phyloP scores from a whole-genome alignment of 2,329 filamentous ascomycete species.

The Exophiala calicioides region DNA sequence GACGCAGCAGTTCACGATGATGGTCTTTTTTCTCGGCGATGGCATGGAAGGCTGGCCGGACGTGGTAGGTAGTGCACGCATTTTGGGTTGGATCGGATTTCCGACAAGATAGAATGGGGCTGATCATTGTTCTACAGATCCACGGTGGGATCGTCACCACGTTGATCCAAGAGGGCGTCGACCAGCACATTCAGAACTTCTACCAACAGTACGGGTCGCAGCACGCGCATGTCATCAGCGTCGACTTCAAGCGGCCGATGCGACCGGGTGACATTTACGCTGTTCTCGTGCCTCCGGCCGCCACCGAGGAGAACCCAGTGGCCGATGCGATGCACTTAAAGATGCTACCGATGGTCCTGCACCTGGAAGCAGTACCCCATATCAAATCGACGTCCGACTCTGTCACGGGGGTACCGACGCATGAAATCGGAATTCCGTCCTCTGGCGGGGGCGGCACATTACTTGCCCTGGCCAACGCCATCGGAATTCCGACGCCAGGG shows the following conservation, averaged over 20 bases:
- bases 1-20: constrained; percentile 59
- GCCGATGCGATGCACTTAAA: constrained; percentile 13
- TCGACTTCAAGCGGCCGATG: constrained; percentile 65
- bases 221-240: constrained; percentile 56
- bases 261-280: constrained; percentile 64
- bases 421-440: constrained; percentile 13
- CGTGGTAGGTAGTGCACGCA: constrained; percentile 45
- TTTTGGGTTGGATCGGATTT: background rate
- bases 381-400: constrained; percentile 40
- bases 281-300: constrained; percentile 47
- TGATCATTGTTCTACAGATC: constrained; percentile 13
- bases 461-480: constrained; percentile 24
- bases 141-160: constrained; percentile 73
- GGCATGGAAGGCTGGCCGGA: constrained; percentile 69
- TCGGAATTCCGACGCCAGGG: too few species aligned
- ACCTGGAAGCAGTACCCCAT: constrained; percentile 38
- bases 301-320: constrained; percentile 8
- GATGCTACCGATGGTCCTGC: constrained; percentile 43
- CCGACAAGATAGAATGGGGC: background rate
- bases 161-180: constrained; percentile 68
- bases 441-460: constrained; percentile 4
- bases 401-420: background rate
- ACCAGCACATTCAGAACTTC: constrained; percentile 35
- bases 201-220: constrained; percentile 38
- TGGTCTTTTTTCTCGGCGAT: constrained; percentile 67